Evolutionary conservation across 2,329 filamentous ascomycete genomes (phyloP), one percentile per base, ranked within the genome.

Genomic region (Arthrobotrys conoides): DNA sequence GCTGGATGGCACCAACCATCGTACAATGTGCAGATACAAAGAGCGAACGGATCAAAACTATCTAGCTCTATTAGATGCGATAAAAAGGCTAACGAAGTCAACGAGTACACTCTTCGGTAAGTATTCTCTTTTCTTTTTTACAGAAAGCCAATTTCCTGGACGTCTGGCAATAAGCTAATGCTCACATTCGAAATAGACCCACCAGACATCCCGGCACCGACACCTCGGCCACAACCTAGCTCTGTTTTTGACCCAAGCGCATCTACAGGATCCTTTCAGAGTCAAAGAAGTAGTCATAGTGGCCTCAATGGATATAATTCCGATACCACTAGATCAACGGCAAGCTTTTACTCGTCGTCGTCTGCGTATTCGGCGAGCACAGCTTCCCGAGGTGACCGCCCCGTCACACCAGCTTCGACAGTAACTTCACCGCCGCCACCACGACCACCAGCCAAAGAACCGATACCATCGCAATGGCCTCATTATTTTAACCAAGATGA

Each of bases 31-130:
- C 44, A 49, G 59, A 57, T 77, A 71, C 33, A 69, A 68, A 36
- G 73, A 69, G 18, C 59, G 65, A 16, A 77, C 61, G 2, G 73
- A 77, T 44, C 73, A 77, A 36, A 77, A 77, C 14, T 77, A 77
- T 49, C 53, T 77, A 16, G 51, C 63, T 1, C 41, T 77, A 14
- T 41, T 77, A 22, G 73, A 77, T 18, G 73, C 73, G 18, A 77
- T 77, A n/a, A 77, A 71, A 48, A 53, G 36, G 18, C 10, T 77
- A 20, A 71, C 73, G 5, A 66, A 55, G 36, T 77, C 68, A 22
- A 77, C 73, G 0, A 77, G 73, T 20, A 77, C 73, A 18, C 30
- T 77, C 12, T 77, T 71, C 14, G 73, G 73, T 77, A 57, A n/a
- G 57, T 55, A 38, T 59, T 22, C n/a, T 24, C n/a, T n/a, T n/a